phyloP scores from a whole-genome alignment of 441 rosid genomes.

The Codiaeum variegatum region DNA sequence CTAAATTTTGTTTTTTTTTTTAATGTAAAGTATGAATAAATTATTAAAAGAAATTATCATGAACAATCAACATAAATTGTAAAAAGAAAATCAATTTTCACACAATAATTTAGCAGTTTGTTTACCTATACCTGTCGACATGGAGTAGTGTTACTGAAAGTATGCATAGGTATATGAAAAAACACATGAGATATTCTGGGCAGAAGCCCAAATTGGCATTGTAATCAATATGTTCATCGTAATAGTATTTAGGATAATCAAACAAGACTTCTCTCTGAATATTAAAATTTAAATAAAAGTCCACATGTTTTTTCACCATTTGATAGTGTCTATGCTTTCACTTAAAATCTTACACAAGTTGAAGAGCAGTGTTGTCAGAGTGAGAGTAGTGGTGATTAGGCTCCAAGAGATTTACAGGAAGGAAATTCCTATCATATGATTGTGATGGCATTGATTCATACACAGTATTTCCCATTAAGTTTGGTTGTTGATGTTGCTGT shows the following conservation, averaged over 20 bases:
- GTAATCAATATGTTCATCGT: background rate
- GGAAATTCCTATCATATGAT: constrained; percentile 47
- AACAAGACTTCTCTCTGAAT: background rate
- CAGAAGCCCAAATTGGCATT: background rate
- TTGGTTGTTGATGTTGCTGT: constrained; percentile 37
- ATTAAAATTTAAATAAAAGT: background rate
- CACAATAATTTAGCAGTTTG: too few species aligned
- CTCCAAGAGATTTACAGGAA: constrained; percentile 61
- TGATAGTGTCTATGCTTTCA: too few species aligned
- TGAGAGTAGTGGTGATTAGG: constrained; percentile 58
- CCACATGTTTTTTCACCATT: background rate
- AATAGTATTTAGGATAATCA: background rate
- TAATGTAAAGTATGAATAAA: too few species aligned
- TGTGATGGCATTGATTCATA: constrained; percentile 46
- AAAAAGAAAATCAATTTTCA: too few species aligned
- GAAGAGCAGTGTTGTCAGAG: constrained; percentile 62
- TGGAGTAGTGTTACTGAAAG: background rate
- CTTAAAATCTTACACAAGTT: constrained; percentile 53
- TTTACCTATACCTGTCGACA: too few species aligned
- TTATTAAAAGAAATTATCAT: too few species aligned
- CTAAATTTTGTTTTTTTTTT: too few species aligned
- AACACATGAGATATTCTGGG: background rate
- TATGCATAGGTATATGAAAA: background rate
- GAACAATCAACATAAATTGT: too few species aligned
- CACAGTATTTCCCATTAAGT: constrained; percentile 37